Conservation (phyloP, 768 basidiomycete genomes). For the Stropharia rugosoannulata region DNA sequence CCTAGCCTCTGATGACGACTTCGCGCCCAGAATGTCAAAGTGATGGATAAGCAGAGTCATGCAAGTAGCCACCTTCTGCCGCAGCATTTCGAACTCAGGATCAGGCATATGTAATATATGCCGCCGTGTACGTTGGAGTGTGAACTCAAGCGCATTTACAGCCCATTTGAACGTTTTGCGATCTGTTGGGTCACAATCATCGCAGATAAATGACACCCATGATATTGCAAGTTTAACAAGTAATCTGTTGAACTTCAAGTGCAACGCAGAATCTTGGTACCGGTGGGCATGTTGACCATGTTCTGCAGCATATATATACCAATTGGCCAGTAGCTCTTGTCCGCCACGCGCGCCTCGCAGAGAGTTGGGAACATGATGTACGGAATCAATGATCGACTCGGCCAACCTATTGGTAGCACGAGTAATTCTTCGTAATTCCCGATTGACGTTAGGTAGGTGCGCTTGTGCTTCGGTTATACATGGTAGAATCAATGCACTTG, state of each 20-base stretch:
- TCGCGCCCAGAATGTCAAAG: slow-evolving; percentile 96
- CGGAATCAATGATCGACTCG: slow-evolving; percentile 90
- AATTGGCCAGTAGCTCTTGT: slow-evolving; percentile 89
- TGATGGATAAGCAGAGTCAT: slow-evolving; percentile 97
- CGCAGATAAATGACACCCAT: slow-evolving; percentile 98
- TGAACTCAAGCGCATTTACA: slow-evolving; percentile 92
- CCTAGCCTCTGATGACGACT: slow-evolving; percentile 83
- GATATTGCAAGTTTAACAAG: slow-evolving; percentile 91
- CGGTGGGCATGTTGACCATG: slow-evolving; percentile 89
- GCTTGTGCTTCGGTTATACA: slow-evolving; percentile 82
- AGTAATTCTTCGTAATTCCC: slow-evolving; percentile 88
- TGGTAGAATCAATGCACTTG: slow-evolving; percentile 38
- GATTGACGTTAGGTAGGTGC: slow-evolving; percentile 86
- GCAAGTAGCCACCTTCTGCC: slow-evolving; percentile 90
- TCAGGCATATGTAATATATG: slow-evolving; percentile 88
- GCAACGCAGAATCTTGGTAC: slow-evolving; percentile 74
- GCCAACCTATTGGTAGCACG: slow-evolving; percentile 87
- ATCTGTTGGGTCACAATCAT: slow-evolving; percentile 95
- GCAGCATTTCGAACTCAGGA: slow-evolving; percentile 87
- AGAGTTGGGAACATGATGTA: slow-evolving; percentile 78
- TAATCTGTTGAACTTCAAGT: slow-evolving; percentile 77
- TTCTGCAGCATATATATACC: slow-evolving; percentile 96
- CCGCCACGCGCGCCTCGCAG: slow-evolving; percentile 58
- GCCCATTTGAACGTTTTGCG: slow-evolving; percentile 98
- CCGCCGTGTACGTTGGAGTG: slow-evolving; percentile 82